Evolutionary conservation across 495 filamentous ascomycete genomes (phyloP), one percentile per base, ranked within the genome.

Genomic region (Bombardia bombarda): DNA sequence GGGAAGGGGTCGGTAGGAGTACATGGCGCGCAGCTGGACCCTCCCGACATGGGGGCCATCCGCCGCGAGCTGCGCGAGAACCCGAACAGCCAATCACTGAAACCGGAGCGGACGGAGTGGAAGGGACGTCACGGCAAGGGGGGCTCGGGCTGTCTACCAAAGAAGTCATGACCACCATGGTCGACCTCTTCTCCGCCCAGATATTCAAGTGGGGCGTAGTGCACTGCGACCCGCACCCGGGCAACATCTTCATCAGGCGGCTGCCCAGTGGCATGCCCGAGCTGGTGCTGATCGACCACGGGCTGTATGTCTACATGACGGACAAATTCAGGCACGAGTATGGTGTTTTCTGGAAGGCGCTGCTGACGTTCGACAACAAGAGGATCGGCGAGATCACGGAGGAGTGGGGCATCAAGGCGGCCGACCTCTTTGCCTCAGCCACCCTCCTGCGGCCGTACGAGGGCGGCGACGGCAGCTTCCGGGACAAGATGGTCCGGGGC

Each of bases 171-270:
- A 84, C 83, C 3, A 95, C 86, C 19, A 95, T 96, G 82, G 78
- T 95, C 25, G 90, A 95, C 56, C 70, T 96, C 16, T 97, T 97
- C 69, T 86, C 82, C 12, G 90, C 89, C 1, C 90, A 96, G 52
- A 96, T 98, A 77, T 97, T 95, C 67, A 79, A 95, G 46, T 96
- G 86, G 81, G 90, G 90, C 17, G 75, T 80, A 32, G 84, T 97
- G 1, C 90, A 97, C 65, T 95, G 89, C 62, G 90, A 98, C 59
- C 90, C 90, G 2, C 90, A 98, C 54, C 92, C 92, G 0, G 90
- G 90, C 1, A 98, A 98, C 61, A 93, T 98, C 55, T 93, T 98
- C 65, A 84, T 96, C 55, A 79, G 90, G 1, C 84, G 92, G 1
- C 69, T 86, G 16, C 87, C 89, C 2, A 79, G 69, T 23, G 90